Conservation (phyloP, 2,329 filamentous ascomycete genomes). For the Colletotrichum tofieldiae region DNA sequence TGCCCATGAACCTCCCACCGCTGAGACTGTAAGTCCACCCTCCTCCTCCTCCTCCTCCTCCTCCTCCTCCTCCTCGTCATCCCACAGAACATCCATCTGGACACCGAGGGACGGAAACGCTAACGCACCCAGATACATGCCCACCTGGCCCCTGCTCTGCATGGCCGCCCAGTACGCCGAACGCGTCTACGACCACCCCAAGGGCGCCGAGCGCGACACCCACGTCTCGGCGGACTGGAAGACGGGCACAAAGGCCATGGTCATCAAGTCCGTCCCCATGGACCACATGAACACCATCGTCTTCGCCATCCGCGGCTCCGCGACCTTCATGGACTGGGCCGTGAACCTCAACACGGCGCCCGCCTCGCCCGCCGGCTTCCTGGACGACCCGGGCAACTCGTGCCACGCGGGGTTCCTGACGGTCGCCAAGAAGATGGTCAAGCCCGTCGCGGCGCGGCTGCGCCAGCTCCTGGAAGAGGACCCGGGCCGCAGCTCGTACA, state of each 20-base stretch:
- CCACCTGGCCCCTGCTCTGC: slow-evolving; percentile 83
- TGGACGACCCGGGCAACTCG: slow-evolving; percentile 83
- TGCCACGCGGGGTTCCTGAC: slow-evolving; percentile 87
- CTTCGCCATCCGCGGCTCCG: slow-evolving; percentile 86
- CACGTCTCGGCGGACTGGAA: slow-evolving; percentile 81
- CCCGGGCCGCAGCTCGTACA: slow-evolving; percentile 75
- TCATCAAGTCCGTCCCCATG: slow-evolving; percentile 84
- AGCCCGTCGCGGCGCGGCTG: slow-evolving; percentile 79
- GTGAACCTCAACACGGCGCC: slow-evolving; percentile 84
- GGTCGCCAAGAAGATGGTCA: slow-evolving; percentile 82
- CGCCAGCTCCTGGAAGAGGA: slow-evolving; percentile 81
- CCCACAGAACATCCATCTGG: neutral
- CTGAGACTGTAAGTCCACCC: slow-evolving; percentile 73
- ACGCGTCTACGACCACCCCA: slow-evolving; percentile 79
- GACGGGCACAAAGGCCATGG: slow-evolving; percentile 87
- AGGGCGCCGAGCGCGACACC: slow-evolving; percentile 74
- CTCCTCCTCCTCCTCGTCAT: neutral
- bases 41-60: too few species aligned
- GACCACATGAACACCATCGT: slow-evolving; percentile 86
- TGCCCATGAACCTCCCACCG: slow-evolving; percentile 77
- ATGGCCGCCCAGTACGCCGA: slow-evolving; percentile 85
- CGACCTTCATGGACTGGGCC: slow-evolving; percentile 88
- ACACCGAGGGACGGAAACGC: slow-evolving; percentile 5
- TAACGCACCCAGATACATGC: slow-evolving; percentile 71
- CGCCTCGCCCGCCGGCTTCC: slow-evolving; percentile 75